A percentile compares a stretch with the other conserved stretches of the same genome.
Conservation (phyloP, 169 alveolate species). For the Plasmodium gallinaceum region DNA sequence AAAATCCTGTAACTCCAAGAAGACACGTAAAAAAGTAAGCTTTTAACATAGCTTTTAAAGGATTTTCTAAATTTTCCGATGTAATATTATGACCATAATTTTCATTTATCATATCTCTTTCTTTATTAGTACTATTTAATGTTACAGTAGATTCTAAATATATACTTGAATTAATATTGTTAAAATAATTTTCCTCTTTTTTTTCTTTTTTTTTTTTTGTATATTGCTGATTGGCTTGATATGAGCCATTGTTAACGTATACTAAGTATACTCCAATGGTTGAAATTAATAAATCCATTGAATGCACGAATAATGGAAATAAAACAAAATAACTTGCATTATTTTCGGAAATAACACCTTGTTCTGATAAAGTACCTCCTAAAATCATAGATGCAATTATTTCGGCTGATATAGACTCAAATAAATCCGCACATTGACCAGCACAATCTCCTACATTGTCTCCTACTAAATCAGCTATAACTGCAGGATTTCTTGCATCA, state of each 20-base stretch:
- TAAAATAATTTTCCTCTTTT: constrained; percentile 19
- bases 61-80: constrained; percentile 45
- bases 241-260: constrained; percentile 80
- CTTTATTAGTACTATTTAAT: constrained; percentile 1
- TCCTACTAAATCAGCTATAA: constrained; percentile 93
- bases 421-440: constrained; percentile 92
- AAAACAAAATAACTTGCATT: constrained; percentile 85
- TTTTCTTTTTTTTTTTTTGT: background rate
- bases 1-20: constrained; percentile 85
- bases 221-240: constrained; percentile 4
- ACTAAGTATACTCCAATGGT: constrained; percentile 86
- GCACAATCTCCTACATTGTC: constrained; percentile 95
- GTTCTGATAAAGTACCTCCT: constrained; percentile 90
- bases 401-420: constrained; percentile 92
- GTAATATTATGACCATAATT: constrained; percentile 77
- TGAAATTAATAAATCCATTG: constrained; percentile 87
- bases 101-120: constrained; percentile 22
- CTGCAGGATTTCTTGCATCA: constrained; percentile 94
- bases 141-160: background rate
- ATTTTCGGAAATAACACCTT: constrained; percentile 78
- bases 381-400: constrained; percentile 91
- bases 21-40: constrained; percentile 85
- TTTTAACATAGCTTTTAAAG: constrained; percentile 50
- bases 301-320: constrained; percentile 91
- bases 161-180: background rate